Conservation (phyloP, 768 basidiomycete genomes). For the Rhizopogon roseolus region DNA sequence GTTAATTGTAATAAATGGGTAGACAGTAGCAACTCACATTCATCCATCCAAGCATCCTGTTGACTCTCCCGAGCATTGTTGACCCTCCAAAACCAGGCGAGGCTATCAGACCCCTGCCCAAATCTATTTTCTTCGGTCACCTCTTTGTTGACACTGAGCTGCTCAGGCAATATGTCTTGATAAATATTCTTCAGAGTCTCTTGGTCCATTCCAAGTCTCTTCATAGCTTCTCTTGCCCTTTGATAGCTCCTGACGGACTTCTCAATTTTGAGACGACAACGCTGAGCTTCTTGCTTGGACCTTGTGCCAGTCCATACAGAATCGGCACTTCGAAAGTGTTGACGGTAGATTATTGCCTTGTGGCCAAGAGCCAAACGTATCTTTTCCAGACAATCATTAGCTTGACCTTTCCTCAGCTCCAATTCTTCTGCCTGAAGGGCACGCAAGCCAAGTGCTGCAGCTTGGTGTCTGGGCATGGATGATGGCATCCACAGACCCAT, state of each 20-base stretch:
- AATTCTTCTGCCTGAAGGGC: conserved; percentile 1
- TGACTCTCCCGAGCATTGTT: background rate
- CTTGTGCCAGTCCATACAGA: background rate
- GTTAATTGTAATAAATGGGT: too few species aligned
- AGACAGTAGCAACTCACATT: background rate
- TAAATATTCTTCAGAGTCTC: background rate
- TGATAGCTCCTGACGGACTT: conserved; percentile 1
- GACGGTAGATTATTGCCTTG: conserved; percentile 6
- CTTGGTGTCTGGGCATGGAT: too few species aligned
- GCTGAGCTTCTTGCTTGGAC: conserved; percentile 1
- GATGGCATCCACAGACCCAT: conserved; percentile 6
- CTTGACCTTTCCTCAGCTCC: conserved; percentile 2
- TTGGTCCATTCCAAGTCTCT: background rate
- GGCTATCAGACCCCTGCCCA: conserved; percentile 2
- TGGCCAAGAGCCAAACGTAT: conserved; percentile 1
- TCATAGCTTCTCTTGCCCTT: background rate
- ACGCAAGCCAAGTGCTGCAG: too few species aligned
- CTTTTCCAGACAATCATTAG: conserved; percentile 4
- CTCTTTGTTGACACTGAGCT: conserved; percentile 3
- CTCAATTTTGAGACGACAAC: background rate
- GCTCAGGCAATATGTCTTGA: background rate
- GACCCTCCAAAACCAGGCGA: conserved; percentile 5
- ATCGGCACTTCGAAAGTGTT: conserved; percentile 1
- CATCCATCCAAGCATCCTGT: conserved; percentile 1
- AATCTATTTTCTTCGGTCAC: conserved; percentile 8